Conservation (phyloP, 192 early-diverging fungal species). For the Backusella liffmaniae region DNA sequence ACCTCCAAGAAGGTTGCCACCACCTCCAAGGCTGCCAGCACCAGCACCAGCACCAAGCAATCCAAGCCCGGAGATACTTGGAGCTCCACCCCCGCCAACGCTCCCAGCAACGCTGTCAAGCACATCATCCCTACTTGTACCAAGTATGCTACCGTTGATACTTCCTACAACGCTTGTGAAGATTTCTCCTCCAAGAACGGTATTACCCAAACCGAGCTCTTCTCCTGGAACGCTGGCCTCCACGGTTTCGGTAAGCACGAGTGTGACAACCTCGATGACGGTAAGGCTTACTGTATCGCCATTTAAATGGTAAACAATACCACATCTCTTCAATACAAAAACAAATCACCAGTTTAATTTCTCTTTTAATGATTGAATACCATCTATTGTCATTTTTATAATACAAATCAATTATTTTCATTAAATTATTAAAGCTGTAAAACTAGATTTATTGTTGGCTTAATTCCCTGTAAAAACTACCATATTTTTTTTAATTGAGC, state of each 20-base stretch:
- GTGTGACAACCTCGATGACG: constrained; percentile 36
- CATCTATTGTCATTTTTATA: no score
- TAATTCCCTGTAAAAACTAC: no score
- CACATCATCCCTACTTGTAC: constrained; percentile 30
- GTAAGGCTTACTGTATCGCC: constrained; percentile 35
- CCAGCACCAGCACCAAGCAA: not conserved
- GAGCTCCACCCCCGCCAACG: constrained; percentile 15
- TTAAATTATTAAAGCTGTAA: no score
- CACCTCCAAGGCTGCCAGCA: constrained; percentile 9
- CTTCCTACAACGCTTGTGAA: constrained; percentile 14
- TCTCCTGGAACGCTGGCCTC: constrained; percentile 33
- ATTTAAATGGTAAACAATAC: not conserved
- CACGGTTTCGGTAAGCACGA: constrained; percentile 26
- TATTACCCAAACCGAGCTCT: constrained; percentile 22
- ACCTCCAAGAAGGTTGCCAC: constrained; percentile 10
- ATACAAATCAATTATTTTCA: no score
- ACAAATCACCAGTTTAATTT: no score
- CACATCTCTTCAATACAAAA: no score
- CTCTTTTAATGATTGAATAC: no score
- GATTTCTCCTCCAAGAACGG: constrained; percentile 11
- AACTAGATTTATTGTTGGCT: no score
- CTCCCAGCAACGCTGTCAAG: constrained; percentile 21
- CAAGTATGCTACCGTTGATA: constrained; percentile 19
- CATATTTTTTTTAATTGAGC: no score
- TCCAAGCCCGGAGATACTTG: constrained; percentile 12